phyloP scores from a whole-genome alignment of 2,329 filamentous ascomycete genomes.

The Biscogniauxia mediterranea region DNA sequence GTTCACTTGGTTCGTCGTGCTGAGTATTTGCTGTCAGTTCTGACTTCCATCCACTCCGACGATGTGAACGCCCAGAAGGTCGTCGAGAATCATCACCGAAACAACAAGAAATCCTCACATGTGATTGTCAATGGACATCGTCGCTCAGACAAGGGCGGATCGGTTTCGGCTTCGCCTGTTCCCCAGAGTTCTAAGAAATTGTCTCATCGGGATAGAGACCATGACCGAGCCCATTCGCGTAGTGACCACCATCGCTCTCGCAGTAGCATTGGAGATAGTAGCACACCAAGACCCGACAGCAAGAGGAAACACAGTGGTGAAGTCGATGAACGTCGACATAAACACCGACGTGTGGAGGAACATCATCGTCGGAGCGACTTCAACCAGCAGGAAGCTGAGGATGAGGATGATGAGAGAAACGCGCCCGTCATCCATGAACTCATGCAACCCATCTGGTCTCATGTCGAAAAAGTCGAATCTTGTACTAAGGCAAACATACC shows the following conservation, averaged over 20 bases:
- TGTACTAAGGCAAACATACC: slow-evolving; percentile 36
- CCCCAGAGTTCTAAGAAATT: slow-evolving; percentile 52
- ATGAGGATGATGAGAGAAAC: slow-evolving; percentile 38
- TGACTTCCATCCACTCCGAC: slow-evolving; percentile 79
- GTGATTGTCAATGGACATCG: slow-evolving; percentile 58
- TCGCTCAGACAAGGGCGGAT: slow-evolving; percentile 54
- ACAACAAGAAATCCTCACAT: slow-evolving; percentile 73
- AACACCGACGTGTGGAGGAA: slow-evolving; percentile 51
- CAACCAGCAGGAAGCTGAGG: slow-evolving; percentile 36
- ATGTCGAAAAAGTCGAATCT: slow-evolving; percentile 32
- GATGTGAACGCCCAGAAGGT: slow-evolving; percentile 74
- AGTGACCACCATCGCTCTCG: slow-evolving; percentile 51
- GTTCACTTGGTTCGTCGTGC: slow-evolving; percentile 93
- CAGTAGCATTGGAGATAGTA: slow-evolving; percentile 50
- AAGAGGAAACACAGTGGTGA: slow-evolving; percentile 62
- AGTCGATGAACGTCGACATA: slow-evolving; percentile 48
- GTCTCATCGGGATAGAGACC: slow-evolving; percentile 47
- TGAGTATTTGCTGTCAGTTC: slow-evolving; percentile 91
- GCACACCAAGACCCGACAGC: slow-evolving; percentile 50
- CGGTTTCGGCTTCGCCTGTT: slow-evolving; percentile 69
- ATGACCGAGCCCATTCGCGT: slow-evolving; percentile 40
- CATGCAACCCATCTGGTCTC: slow-evolving; percentile 35
- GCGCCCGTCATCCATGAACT: slow-evolving; percentile 32
- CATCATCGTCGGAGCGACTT: slow-evolving; percentile 35
- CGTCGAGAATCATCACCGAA: slow-evolving; percentile 90